A percentile compares a stretch with the other conserved stretches of the same genome.
phyloP scores from a whole-genome alignment of 495 filamentous ascomycete genomes.

The Daldinia decipiens region DNA sequence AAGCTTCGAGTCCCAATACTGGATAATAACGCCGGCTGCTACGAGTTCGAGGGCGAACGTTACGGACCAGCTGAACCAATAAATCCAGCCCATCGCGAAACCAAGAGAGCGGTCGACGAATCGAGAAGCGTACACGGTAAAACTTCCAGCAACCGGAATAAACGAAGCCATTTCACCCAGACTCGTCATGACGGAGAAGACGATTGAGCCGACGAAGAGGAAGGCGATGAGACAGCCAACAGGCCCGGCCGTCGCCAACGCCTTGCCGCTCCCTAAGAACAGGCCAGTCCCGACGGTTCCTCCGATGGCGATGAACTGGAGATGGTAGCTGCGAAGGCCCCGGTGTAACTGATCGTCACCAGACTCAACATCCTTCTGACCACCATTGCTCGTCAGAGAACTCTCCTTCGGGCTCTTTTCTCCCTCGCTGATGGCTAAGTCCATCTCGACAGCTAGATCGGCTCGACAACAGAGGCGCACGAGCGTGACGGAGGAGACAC shows the following conservation, averaged over 20 bases:
- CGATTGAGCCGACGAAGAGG: conserved; percentile 70
- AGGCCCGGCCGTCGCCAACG: conserved; percentile 70
- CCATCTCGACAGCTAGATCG: conserved; percentile 31
- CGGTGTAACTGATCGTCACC: conserved; percentile 46
- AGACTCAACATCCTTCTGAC: conserved; percentile 43
- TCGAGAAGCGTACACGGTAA: conserved; percentile 77
- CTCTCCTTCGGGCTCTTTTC: conserved; percentile 31
- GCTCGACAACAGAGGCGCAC: conserved; percentile 10
- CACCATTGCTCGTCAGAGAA: conserved; percentile 24
- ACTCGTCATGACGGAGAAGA: conserved; percentile 68
- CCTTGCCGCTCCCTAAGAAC: conserved; percentile 75
- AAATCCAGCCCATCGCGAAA: conserved; percentile 80
- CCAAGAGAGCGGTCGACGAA: conserved; percentile 79
- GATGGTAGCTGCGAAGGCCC: conserved; percentile 58
- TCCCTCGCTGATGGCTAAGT: conserved; percentile 23
- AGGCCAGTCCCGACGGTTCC: conserved; percentile 81
- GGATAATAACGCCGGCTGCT: conserved; percentile 77
- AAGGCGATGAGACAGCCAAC: conserved; percentile 75
- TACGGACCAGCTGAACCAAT: conserved; percentile 63
- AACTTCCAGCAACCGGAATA: conserved; percentile 77
- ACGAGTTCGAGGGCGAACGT: conserved; percentile 81
- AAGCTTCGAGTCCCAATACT: conserved; percentile 71
- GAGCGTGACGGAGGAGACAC: neutral
- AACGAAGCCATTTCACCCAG: conserved; percentile 79
- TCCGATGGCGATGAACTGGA: conserved; percentile 72